Conservation (phyloP, 1,284 basidiomycete genomes). For the Lignosus rhinocerotis region DNA sequence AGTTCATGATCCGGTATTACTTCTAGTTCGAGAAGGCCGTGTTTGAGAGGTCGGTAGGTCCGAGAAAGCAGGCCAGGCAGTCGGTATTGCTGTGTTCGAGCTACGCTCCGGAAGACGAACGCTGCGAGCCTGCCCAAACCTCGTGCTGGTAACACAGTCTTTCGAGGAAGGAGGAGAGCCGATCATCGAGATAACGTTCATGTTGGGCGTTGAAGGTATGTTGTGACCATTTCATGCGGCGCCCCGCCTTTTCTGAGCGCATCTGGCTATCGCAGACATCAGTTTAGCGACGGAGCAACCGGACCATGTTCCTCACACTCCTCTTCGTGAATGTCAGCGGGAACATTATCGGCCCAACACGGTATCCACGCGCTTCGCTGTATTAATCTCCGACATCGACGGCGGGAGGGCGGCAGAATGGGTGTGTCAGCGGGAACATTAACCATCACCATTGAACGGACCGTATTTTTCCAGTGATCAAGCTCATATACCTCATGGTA, state of each 20-base stretch:
- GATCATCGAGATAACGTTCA: background rate
- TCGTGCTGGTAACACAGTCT: background rate
- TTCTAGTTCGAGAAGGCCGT: background rate
- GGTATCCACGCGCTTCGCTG: no score
- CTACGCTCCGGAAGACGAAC: background rate
- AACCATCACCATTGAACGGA: no score
- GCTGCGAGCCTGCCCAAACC: background rate
- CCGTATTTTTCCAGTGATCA: no score
- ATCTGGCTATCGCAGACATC: slow-evolving; percentile 66
- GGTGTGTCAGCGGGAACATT: no score
- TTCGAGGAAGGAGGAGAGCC: background rate
- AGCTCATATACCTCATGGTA: no score
- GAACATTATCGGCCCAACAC: no score
- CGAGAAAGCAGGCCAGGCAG: background rate
- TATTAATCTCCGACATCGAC: no score
- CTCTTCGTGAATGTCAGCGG: background rate
- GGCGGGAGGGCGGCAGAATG: no score
- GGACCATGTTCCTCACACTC: slow-evolving; percentile 65
- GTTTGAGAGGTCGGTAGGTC: no score
- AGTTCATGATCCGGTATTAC: background rate
- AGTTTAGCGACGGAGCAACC: slow-evolving; percentile 87
- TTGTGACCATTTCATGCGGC: background rate
- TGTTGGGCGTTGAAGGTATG: background rate
- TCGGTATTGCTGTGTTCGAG: background rate
- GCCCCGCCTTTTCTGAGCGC: slow-evolving; percentile 6